These are phyloP conservation scores for Epithemia pelagica DNA, from an alignment of 108 stramenopile species.

Conservation along the genomic window DNA sequence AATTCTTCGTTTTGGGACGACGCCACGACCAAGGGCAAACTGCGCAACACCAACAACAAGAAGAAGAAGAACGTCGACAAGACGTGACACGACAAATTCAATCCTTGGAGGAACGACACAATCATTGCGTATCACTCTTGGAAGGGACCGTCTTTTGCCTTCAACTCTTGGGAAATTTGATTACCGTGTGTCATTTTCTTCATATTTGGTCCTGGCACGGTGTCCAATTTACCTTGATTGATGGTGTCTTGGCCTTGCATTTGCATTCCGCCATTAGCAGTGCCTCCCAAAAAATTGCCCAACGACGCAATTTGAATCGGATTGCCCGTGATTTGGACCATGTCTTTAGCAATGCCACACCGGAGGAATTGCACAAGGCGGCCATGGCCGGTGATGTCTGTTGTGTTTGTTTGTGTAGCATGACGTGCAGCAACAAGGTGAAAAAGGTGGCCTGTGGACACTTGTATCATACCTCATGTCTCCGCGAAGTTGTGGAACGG, in stretches of 20 bases:
- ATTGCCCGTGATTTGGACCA: constrained; percentile 50
- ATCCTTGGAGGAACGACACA: constrained; percentile 33
- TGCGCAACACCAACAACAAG: neutral
- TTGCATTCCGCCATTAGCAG: constrained; percentile 55
- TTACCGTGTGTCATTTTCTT: constrained; percentile 54
- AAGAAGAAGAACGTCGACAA: too few relatives aligned
- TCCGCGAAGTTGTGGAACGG: constrained; percentile 71
- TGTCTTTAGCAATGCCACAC: constrained; percentile 54
- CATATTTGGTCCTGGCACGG: constrained; percentile 73
- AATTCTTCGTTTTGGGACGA: neutral
- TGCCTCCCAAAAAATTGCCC: constrained; percentile 48
- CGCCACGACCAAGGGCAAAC: neutral
- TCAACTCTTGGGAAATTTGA: constrained; percentile 33
- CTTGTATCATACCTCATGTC: constrained; percentile 67
- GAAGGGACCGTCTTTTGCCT: constrained; percentile 42
- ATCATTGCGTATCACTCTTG: constrained; percentile 27
- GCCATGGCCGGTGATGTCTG: constrained; percentile 64
- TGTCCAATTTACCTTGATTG: constrained; percentile 54
- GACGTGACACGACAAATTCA: neutral
- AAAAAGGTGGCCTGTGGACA: constrained; percentile 75
- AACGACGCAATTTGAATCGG: constrained; percentile 51
- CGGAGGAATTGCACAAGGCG: constrained; percentile 57
- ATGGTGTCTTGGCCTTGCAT: constrained; percentile 66
- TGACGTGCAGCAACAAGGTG: constrained; percentile 44
- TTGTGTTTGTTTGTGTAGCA: constrained; percentile 68